These are phyloP conservation scores for Solanum chacoense DNA, from an alignment of 305 asterid species.

Conservation along the genomic window DNA sequence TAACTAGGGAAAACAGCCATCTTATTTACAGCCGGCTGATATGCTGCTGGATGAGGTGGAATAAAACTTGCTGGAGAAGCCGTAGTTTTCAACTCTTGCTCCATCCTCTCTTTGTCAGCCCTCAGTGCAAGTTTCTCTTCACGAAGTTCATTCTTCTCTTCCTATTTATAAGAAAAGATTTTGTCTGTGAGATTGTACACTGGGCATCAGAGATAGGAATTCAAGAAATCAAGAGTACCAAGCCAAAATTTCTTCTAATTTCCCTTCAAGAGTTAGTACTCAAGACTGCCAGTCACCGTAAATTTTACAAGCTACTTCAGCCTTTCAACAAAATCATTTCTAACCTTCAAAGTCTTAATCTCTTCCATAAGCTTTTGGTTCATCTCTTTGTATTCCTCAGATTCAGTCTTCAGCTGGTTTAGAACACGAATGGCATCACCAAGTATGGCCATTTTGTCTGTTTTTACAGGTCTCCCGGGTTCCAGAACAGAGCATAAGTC, in stretches of 20 bases:
- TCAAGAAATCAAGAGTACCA: not conserved
- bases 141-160: constrained; percentile 74
- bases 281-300: not conserved
- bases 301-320: not conserved
- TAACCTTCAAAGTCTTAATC: constrained; percentile 50
- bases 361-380: constrained; percentile 62
- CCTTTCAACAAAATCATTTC: not conserved
- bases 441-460: constrained; percentile 66
- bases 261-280: not conserved
- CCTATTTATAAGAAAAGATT: constrained; percentile 22
- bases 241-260: not conserved
- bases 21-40: constrained; percentile 44
- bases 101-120: constrained; percentile 63
- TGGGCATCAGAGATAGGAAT: not conserved
- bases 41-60: constrained; percentile 61
- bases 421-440: constrained; percentile 55
- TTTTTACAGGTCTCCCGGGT: constrained; percentile 60
- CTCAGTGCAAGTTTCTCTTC: constrained; percentile 68
- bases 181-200: not conserved
- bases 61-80: constrained; percentile 43
- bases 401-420: constrained; percentile 48
- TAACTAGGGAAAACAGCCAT: constrained; percentile 63
- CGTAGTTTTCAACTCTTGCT: constrained; percentile 55
- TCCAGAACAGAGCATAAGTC: constrained; percentile 51
- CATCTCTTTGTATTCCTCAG: constrained; percentile 36